Base-by-base conservation (phyloP, 805 yeast genomes). In the Myxozyma neotropica region DNA sequence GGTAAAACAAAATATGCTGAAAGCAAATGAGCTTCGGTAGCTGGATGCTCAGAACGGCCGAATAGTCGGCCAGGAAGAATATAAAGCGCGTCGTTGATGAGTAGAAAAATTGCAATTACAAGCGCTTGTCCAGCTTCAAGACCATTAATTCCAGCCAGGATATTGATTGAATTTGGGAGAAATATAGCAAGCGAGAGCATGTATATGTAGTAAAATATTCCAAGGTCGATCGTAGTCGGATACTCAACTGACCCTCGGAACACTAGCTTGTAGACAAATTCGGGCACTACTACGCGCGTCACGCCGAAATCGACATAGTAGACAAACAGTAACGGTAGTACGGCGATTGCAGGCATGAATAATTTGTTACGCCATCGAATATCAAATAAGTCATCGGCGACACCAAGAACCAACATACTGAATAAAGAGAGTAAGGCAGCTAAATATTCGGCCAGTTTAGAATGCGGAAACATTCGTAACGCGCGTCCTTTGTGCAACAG, bases 351-450 rank as follows among this genome's bases (percentile, higher is more conserved):
- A 0, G 99, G 99, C 66, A 94, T 72, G 69, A 94, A 90, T 75
- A 94, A 90, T 78, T 94, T 94, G 76, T 94, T 96, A 71, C 99
- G 81, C 99, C 99, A 94, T 67, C 96, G 81, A 64, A 94, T 84
- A 73, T 94, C 99, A 70, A 94, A 94, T 68, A 94, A 78, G 76
- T 94, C 99, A 73, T 94, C 99, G 49, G 95, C 87, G 31, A 94
- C 79, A 0, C 99, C 99, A 45, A 94, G 77, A 44, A 94, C 76
- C 15, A 91, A 80, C 72, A 94, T 92, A 65, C 90, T 83, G 74
- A 90, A 90, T 49, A 94, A 74, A 61, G 96, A 89, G 60, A 94
- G 75, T 8, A 93, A 78, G 3, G 95, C 95, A 68, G 96, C 85
- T 65, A 94, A 79, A 73, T 86, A 94, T 65, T 90, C 95, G 0